Conservation (phyloP, 345 rosid species). For the Gossypium turneri region DNA sequence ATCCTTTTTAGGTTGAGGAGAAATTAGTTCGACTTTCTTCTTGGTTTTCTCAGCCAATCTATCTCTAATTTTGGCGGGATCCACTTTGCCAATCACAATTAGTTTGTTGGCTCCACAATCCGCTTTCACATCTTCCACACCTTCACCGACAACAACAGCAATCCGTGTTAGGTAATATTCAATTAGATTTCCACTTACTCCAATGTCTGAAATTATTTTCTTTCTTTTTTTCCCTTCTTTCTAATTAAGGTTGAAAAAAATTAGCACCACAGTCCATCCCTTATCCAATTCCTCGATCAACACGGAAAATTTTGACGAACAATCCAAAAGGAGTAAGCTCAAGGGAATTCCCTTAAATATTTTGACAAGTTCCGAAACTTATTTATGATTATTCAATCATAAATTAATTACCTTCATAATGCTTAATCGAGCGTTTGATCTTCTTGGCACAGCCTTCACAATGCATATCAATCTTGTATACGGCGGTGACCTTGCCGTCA, state of each 20-base stretch:
- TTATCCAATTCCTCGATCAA: neutral
- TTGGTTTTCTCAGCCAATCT: constrained; percentile 44
- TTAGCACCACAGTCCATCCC: neutral
- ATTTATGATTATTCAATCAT: neutral
- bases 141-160: constrained; percentile 30
- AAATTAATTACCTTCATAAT: constrained; percentile 41
- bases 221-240: neutral
- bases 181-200: neutral
- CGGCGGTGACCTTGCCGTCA: constrained; percentile 39
- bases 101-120: constrained; percentile 51
- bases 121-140: constrained; percentile 60
- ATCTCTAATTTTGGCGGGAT: constrained; percentile 47
- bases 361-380: neutral
- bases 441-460: constrained; percentile 92
- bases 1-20: constrained; percentile 34
- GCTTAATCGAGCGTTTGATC: constrained; percentile 40
- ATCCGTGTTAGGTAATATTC: constrained; percentile 4
- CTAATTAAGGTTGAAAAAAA: neutral
- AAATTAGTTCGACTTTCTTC: constrained; percentile 40
- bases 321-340: neutral
- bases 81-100: constrained; percentile 70
- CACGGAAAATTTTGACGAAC: neutral
- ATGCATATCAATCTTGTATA: constrained; percentile 73
- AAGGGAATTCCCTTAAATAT: neutral
- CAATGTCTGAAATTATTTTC: neutral